A percentile compares a stretch with the other conserved stretches of the same genome.
phyloP scores from a whole-genome alignment of 2,329 filamentous ascomycete species.

The Ciborinia camelliae region DNA sequence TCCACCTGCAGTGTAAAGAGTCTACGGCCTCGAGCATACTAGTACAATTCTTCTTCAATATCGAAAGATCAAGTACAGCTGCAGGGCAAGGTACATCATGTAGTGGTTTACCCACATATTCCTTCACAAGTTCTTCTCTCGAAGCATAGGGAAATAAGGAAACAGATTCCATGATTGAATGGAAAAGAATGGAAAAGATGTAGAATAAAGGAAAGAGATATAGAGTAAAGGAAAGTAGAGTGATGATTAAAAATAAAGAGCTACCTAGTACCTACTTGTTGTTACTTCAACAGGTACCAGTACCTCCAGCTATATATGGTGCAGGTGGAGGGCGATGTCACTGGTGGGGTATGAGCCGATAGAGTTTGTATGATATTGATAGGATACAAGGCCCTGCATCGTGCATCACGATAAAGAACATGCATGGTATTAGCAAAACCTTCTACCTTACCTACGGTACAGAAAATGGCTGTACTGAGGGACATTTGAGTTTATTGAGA shows the following conservation, averaged over 20 bases:
- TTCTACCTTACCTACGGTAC: no score
- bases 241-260: not conserved
- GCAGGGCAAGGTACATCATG: slow-evolving; percentile 62
- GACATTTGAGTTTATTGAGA: no score
- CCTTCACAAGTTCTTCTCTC: slow-evolving; percentile 40
- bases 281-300: no score
- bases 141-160: slow-evolving; percentile 32
- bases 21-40: slow-evolving; percentile 65
- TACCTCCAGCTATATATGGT: no score
- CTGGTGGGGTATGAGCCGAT: not conserved
- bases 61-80: slow-evolving; percentile 64
- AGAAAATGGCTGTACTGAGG: no score
- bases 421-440: not conserved
- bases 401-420: not conserved
- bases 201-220: not conserved
- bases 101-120: slow-evolving; percentile 59
- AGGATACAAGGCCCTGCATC: not conserved
- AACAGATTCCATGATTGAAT: slow-evolving; percentile 29
- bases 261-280: not conserved
- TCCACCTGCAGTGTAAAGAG: slow-evolving; percentile 60
- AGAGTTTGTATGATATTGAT: not conserved
- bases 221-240: not conserved
- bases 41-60: slow-evolving; percentile 63
- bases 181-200: not conserved
- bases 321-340: no score